Base-by-base conservation (phyloP, 1,139 yeast species). In the Taiozyma onychis region DNA sequence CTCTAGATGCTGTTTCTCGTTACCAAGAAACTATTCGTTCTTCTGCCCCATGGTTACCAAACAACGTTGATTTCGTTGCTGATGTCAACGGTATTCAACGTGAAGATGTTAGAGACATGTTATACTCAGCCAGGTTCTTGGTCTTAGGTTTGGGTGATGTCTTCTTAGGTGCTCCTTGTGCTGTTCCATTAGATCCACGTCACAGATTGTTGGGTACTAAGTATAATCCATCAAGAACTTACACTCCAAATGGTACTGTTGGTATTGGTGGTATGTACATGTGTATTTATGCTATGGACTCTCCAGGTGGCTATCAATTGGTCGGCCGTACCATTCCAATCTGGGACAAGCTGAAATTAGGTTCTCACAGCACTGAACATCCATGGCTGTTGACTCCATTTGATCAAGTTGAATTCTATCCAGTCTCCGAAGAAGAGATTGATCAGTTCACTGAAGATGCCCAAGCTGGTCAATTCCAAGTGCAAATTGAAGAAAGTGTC, bases 181-280 rank as follows among this genome's bases (percentile, higher is more conserved):
- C 98, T 2, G 96, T 91, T 56, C 98, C 99, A 41, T 78, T 93
- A 61, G 98, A 93, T 67, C 98, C 99, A 52, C 84, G 98, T 63
- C 97, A 91, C 61, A 80, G 98, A 65, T 77, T 89, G 54, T 73
- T 91, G 54, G 98, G 98, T 48, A 80, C 97, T 41, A 93, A 93
- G 70, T 93, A 93, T 71, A 93, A 93, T 64, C 99, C 99, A 30
- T 88, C 97, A 18, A 82, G 99, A 75, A 89, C 97, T 1, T 89
- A 77, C 73, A 93, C 99, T 4, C 97, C 97, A 43, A 88, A 89
- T 64, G 99, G 98, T 60, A 87, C 95, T 39, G 98, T 93, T 57
- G 99, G 99, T 64, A 85, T 93, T 66, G 99, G 98, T 58, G 98
- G 98, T 60, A 89, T 85, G 85, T 93, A 90, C 75, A 90, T 91